Percentiles rank a stretch among this genome's conserved stretches.
phyloP scores from a whole-genome alignment of 352 stramenopile species.

The Halophytophthora polymorphica region DNA sequence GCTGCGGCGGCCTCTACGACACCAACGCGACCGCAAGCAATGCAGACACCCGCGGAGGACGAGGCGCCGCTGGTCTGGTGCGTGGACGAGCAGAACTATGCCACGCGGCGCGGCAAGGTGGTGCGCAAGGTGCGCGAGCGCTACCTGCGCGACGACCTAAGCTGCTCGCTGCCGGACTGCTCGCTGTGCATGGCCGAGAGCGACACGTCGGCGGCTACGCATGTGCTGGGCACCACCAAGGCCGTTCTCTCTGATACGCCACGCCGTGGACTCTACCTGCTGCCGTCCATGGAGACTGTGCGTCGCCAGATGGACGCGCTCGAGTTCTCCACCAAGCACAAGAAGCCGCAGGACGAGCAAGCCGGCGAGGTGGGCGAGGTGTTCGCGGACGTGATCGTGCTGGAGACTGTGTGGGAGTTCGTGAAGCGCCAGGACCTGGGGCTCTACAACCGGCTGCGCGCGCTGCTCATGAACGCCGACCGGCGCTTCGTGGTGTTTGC shows the following conservation, averaged over 20 bases:
- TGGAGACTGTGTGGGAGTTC: constrained; percentile 90
- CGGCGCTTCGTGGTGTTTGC: constrained; percentile 91
- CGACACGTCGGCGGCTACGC: constrained; percentile 49
- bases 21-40: constrained; percentile 53
- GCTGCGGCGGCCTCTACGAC: too few relatives aligned
- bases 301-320: constrained; percentile 90
- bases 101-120: constrained; percentile 75
- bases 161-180: constrained; percentile 64
- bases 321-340: constrained; percentile 74
- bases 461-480: constrained; percentile 80
- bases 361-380: constrained; percentile 24
- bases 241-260: constrained; percentile 54
- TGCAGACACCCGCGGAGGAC: constrained; percentile 94
- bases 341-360: constrained; percentile 29
- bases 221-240: constrained; percentile 57
- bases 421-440: constrained; percentile 87
- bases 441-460: constrained; percentile 86
- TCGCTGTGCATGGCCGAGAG: constrained; percentile 53
- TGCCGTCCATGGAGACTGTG: constrained; percentile 89
- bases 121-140: constrained; percentile 82
- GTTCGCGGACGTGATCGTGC: constrained; percentile 85
- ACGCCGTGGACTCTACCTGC: constrained; percentile 58
- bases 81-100: constrained; percentile 74
- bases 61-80: constrained; percentile 51
- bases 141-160: constrained; percentile 88